Percentiles rank a stretch among this genome's conserved stretches.
Evolutionary conservation across 2,329 filamentous ascomycete genomes (phyloP).

Genomic region (Ophiocordyceps robertsii): DNA sequence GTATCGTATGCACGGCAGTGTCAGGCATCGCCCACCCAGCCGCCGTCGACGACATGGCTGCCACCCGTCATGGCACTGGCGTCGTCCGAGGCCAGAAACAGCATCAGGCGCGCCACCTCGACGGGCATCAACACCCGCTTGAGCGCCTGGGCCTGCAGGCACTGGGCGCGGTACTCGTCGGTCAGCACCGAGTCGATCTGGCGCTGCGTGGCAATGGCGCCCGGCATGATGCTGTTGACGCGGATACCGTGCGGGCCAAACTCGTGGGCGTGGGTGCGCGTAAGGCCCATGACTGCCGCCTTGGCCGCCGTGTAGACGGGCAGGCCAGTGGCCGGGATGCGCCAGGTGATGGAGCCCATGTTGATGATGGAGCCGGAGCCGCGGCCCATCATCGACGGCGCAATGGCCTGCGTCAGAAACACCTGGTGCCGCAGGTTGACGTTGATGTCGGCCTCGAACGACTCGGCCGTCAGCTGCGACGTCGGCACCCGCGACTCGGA

Average conservation of each 20-base stretch:
- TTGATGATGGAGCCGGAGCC: slow-evolving; percentile 38
- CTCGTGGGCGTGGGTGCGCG: slow-evolving; percentile 39
- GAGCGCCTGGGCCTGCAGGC: slow-evolving; percentile 26
- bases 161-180: slow-evolving; percentile 22
- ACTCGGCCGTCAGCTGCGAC: slow-evolving; percentile 21
- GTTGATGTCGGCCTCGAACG: slow-evolving; percentile 28
- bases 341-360: slow-evolving; percentile 36
- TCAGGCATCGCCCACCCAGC: slow-evolving; percentile 10
- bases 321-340: slow-evolving; percentile 26
- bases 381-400: slow-evolving; percentile 40
- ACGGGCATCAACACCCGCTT: slow-evolving; percentile 25
- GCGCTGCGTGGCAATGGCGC: slow-evolving; percentile 29
- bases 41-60: slow-evolving; percentile 21
- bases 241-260: slow-evolving; percentile 32
- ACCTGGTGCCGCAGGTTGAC: slow-evolving; percentile 35
- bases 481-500: slow-evolving; percentile 13
- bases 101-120: slow-evolving; percentile 30
- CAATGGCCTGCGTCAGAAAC: slow-evolving; percentile 57
- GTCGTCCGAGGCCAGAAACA: slow-evolving; percentile 32
- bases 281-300: slow-evolving; percentile 41
- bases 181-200: slow-evolving; percentile 30
- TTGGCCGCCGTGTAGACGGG: slow-evolving; percentile 38
- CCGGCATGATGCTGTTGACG: slow-evolving; percentile 36
- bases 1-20: too few species aligned
- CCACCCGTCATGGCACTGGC: slow-evolving; percentile 30